Conservation (phyloP, 108 stramenopile genomes). For the Cyclostephanos invisitatus region DNA sequence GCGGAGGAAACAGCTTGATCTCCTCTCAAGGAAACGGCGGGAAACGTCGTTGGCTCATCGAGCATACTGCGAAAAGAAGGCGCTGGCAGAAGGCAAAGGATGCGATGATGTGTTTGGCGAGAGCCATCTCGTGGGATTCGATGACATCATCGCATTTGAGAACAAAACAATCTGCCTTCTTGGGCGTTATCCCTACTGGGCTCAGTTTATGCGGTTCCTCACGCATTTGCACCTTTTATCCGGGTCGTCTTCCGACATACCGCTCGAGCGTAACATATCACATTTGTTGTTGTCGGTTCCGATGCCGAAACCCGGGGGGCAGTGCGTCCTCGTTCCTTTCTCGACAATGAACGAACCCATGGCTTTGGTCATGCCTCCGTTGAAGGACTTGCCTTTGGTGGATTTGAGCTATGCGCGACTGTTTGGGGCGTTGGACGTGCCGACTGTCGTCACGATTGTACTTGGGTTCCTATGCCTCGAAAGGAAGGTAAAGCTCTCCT, state of each 20-base stretch:
- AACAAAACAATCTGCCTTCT: slow-evolving; percentile 87
- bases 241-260: slow-evolving; percentile 72
- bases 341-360: slow-evolving; percentile 77
- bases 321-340: slow-evolving; percentile 71
- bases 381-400: slow-evolving; percentile 75
- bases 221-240: slow-evolving; percentile 80
- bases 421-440: slow-evolving; percentile 79
- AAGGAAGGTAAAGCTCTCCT: slow-evolving; percentile 53
- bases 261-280: slow-evolving; percentile 82
- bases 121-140: slow-evolving; percentile 62
- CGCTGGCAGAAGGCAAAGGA: slow-evolving; percentile 13
- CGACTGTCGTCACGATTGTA: slow-evolving; percentile 82
- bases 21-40: slow-evolving; percentile 57
- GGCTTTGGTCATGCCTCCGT: slow-evolving; percentile 71
- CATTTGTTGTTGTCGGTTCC: slow-evolving; percentile 81
- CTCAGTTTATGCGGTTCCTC: slow-evolving; percentile 81
- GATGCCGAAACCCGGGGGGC: slow-evolving; percentile 81
- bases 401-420: slow-evolving; percentile 77
- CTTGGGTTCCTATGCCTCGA: slow-evolving; percentile 82
- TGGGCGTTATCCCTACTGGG: slow-evolving; percentile 85
- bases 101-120: slow-evolving; percentile 22
- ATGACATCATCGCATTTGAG: slow-evolving; percentile 82
- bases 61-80: slow-evolving; percentile 50
- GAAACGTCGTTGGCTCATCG: slow-evolving; percentile 72
- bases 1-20: slow-evolving; percentile 57